Conservation (phyloP, 2,329 filamentous ascomycete genomes). For the Calonectria pseudoreteaudii region DNA sequence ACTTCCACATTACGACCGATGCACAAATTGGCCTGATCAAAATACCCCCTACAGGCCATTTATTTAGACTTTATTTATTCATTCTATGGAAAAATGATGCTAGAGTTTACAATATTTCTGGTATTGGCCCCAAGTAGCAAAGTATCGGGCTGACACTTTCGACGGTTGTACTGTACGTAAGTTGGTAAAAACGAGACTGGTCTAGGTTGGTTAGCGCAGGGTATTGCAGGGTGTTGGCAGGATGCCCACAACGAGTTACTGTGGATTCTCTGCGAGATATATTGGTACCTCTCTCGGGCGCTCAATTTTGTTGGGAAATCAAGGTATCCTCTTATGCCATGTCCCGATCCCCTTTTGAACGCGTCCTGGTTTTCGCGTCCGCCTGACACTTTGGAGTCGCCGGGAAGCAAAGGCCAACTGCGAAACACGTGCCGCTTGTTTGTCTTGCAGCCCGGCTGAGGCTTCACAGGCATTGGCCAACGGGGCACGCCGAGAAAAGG, state of each 20-base stretch:
- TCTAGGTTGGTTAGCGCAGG: constrained; percentile 29
- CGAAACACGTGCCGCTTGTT: constrained; percentile 15
- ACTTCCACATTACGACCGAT: too few species aligned
- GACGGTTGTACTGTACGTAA: too few species aligned
- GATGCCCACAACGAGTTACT: background rate
- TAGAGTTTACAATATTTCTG: too few species aligned
- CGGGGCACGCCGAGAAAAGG: background rate
- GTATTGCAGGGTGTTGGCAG: constrained; percentile 14
- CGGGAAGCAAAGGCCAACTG: background rate
- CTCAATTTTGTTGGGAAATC: fast-evolving
- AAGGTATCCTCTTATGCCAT: constrained; percentile 30
- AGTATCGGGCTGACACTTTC: too few species aligned
- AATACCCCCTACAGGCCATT: too few species aligned
- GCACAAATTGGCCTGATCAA: too few species aligned
- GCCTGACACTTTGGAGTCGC: constrained; percentile 27
- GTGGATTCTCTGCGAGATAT: constrained; percentile 43
- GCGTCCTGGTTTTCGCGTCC: constrained; percentile 21
- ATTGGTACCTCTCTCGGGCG: constrained; percentile 29
- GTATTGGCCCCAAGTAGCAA: too few species aligned
- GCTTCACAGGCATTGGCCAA: constrained; percentile 6
- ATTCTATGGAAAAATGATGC: too few species aligned
- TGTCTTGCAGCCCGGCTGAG: background rate
- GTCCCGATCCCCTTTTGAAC: constrained; percentile 35
- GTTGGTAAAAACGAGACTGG: constrained; percentile 20
- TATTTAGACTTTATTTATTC: too few species aligned